Base-by-base conservation (phyloP, 371 early-diverging fungal genomes). In the Mortierella polycephala region DNA sequence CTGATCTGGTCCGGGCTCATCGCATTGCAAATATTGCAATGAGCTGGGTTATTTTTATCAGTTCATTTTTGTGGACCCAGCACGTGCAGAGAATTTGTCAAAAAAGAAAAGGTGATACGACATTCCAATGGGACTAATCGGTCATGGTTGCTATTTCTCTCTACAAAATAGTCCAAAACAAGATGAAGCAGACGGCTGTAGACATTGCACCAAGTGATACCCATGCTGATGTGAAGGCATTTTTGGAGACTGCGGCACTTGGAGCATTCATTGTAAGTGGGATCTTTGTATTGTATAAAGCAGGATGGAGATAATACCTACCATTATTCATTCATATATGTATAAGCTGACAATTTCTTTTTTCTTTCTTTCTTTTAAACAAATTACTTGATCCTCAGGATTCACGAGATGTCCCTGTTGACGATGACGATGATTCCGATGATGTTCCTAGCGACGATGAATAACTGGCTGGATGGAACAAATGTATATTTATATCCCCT, bases 121-220 rank as follows among this genome's bases (percentile, higher is more conserved):
- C 40, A 20, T 11, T 18, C 42, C 20, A 44, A 52, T 52, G 30
- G 30, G 30, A 30, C 30, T 30, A 30, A 30, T 30, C 30, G 30
- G 30, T 30, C 30, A 30, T 30, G 30, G 30, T 30, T 30, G 30
- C 30, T 4, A 30, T 8, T 40, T 39, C 39, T 5, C 2, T 20
- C 21, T 13, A 18, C 13, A 30, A 30, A 2, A 57, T 63, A 76
- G 77, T 76, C 40, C 42, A 57, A n/a, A 76, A 76, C 68, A 76
- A 67, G 62, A 10, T 46, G 39, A 56, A 64, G 49, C 67, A 76
- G 61, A 76, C 61, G 4, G 56, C 71, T 21, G 41, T 20, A 9
- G 77, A 76, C 23, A 56, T 63, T 11, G 71, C 68, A 23, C 71
- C 77, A 11, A 40, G 51, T 23, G 41, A 60, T 30, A 68, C 77